Percentiles rank a stretch among this genome's conserved stretches.
Evolutionary conservation across 2,329 filamentous ascomycete species (phyloP).

Genomic region (Sclerotinia nivalis): DNA sequence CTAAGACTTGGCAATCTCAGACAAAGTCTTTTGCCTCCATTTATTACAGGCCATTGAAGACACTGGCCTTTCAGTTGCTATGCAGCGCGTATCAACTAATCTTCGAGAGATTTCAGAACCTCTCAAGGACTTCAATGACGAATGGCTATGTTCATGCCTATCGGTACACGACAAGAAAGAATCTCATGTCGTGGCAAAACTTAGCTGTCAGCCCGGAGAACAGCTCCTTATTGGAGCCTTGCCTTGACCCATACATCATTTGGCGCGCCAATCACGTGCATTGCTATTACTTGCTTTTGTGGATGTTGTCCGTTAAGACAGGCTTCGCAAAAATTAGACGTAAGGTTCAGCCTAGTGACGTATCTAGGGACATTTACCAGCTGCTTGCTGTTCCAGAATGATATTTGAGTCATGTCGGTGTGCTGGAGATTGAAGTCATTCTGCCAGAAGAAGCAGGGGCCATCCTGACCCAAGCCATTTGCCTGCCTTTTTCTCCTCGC

Average conservation of each 20-base stretch:
- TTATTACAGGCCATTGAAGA: neutral
- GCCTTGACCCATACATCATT: neutral
- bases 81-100: neutral
- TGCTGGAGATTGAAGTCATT: neutral
- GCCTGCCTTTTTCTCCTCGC: neutral
- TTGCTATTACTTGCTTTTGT: neutral
- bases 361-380: neutral
- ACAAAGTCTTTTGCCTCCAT: neutral
- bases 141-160: neutral
- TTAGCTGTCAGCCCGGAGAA: neutral
- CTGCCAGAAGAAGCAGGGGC: neutral
- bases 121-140: no score
- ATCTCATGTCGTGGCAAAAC: neutral
- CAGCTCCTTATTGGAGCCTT: neutral
- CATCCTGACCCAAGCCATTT: neutral
- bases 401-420: neutral
- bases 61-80: neutral
- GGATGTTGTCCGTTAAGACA: neutral
- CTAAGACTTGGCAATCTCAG: neutral
- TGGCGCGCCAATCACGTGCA: neutral
- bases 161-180: neutral
- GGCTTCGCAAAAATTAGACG: neutral
- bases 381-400: neutral
- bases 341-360: neutral
- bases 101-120: neutral